These are phyloP conservation scores for Ormosia emarginata DNA, from an alignment of 306 rosid genomes.

Conservation along the genomic window DNA sequence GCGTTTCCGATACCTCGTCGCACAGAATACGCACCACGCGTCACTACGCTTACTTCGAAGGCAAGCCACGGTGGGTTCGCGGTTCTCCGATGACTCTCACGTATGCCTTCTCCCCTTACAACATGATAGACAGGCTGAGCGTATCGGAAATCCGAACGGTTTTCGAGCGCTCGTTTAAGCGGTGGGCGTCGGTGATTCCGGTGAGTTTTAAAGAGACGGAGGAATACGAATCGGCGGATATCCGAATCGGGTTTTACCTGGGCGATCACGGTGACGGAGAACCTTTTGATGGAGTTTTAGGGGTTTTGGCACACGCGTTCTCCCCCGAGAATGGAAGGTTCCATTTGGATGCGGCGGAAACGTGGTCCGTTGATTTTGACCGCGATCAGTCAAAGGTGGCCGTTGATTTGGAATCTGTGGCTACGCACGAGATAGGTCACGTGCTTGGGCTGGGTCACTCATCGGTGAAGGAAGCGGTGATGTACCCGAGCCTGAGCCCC, in stretches of 20 bases:
- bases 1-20: slow-evolving; percentile 49
- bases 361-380: slow-evolving; percentile 77
- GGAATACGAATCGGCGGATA: slow-evolving; percentile 52
- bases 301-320: slow-evolving; percentile 86
- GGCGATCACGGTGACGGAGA: slow-evolving; percentile 96
- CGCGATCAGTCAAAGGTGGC: slow-evolving; percentile 66
- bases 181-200: slow-evolving; percentile 91
- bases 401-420: slow-evolving; percentile 92
- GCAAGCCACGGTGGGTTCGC: slow-evolving; percentile 74
- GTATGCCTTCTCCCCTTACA: slow-evolving; percentile 58
- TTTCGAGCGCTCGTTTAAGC: slow-evolving; percentile 53
- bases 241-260: slow-evolving; percentile 67
- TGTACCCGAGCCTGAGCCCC: slow-evolving; percentile 88
- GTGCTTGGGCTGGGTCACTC: slow-evolving; percentile 84
- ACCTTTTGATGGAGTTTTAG: slow-evolving; percentile 86
- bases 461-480: slow-evolving; percentile 70
- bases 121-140: slow-evolving; percentile 48
- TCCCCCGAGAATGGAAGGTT: slow-evolving; percentile 87
- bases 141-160: slow-evolving; percentile 40
- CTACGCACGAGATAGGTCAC: slow-evolving; percentile 96
- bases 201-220: slow-evolving; percentile 54
- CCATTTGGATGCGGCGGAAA: slow-evolving; percentile 81
- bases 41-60: slow-evolving; percentile 70
- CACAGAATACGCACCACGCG: slow-evolving; percentile 32
- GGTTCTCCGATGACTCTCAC: slow-evolving; percentile 50